These are phyloP conservation scores for Climacium dendroides DNA, from an alignment of 225 moss, liverwort and hornwort genomes.

Conservation along the genomic window DNA sequence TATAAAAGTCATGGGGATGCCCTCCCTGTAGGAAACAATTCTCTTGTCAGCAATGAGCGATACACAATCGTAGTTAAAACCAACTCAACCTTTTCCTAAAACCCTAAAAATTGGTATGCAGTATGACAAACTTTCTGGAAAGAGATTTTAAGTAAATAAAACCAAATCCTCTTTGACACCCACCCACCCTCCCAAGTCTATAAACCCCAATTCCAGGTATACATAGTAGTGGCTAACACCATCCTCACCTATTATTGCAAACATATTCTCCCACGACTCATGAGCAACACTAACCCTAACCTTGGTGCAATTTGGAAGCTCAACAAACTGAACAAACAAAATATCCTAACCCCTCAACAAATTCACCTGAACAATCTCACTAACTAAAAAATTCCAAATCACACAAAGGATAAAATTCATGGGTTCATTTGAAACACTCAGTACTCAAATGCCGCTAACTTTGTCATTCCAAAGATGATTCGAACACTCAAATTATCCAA, in stretches of 20 bases:
- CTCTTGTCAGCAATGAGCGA: background rate
- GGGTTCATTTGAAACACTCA: background rate
- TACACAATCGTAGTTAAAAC: background rate
- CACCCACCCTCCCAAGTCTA: background rate
- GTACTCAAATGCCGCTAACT: background rate
- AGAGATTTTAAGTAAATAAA: background rate
- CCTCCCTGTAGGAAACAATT: constrained; percentile 6
- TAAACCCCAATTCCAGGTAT: background rate
- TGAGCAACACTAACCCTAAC: background rate
- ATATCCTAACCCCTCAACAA: background rate
- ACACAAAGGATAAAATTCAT: background rate
- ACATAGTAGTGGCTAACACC: background rate
- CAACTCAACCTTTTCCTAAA: background rate
- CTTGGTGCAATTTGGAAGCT: background rate
- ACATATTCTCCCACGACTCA: background rate
- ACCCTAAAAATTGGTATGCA: background rate
- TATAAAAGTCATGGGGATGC: constrained; percentile 35
- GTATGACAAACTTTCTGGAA: background rate
- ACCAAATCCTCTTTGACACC: background rate
- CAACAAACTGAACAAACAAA: background rate
- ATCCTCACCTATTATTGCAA: background rate
- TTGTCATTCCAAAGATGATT: background rate
- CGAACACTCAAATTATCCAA: background rate
- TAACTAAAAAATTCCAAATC: background rate
- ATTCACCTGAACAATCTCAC: background rate